phyloP scores from a whole-genome alignment of 768 basidiomycete genomes.

The Fomitopsis serialis region DNA sequence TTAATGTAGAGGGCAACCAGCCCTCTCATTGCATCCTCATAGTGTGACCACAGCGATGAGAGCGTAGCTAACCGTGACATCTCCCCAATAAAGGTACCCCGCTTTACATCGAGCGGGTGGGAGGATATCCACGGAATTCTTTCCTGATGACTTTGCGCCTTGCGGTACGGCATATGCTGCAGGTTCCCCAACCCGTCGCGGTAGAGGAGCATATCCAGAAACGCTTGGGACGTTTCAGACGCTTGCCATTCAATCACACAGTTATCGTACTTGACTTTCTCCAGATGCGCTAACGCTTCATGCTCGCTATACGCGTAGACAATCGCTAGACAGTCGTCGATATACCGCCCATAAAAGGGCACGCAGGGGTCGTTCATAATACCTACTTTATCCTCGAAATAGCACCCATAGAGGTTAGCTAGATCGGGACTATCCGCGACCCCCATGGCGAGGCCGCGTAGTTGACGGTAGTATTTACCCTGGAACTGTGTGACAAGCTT shows the following conservation, averaged over 20 bases:
- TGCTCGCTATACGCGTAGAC: background rate
- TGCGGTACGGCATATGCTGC: slow-evolving; percentile 9
- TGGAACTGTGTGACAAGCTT: too few relatives aligned
- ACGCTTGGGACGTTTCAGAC: slow-evolving; percentile 2
- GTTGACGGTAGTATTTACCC: too few relatives aligned
- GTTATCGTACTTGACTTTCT: slow-evolving; percentile 7
- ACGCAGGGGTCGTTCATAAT: slow-evolving; percentile 10
- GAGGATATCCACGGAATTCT: slow-evolving; percentile 13
- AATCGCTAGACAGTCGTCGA: slow-evolving; percentile 25
- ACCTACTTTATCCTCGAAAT: slow-evolving; percentile 3
- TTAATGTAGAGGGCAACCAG: slow-evolving; percentile 22
- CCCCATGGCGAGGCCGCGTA: too few relatives aligned
- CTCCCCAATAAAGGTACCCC: slow-evolving; percentile 15
- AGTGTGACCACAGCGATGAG: slow-evolving; percentile 18
- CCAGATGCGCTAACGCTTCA: background rate
- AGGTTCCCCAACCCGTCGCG: slow-evolving; percentile 9
- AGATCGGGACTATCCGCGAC: too few relatives aligned
- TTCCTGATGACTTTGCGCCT: slow-evolving; percentile 12
- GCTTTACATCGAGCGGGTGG: slow-evolving; percentile 10
- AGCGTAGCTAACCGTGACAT: slow-evolving; percentile 19
- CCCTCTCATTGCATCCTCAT: slow-evolving; percentile 20
- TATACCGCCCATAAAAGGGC: slow-evolving; percentile 27
- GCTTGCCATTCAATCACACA: slow-evolving; percentile 11
- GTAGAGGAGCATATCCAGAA: slow-evolving; percentile 27
- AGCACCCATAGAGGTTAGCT: too few relatives aligned